These are phyloP conservation scores for Psilocybe cyanescens DNA, from an alignment of 768 basidiomycete species.

Conservation along the genomic window DNA sequence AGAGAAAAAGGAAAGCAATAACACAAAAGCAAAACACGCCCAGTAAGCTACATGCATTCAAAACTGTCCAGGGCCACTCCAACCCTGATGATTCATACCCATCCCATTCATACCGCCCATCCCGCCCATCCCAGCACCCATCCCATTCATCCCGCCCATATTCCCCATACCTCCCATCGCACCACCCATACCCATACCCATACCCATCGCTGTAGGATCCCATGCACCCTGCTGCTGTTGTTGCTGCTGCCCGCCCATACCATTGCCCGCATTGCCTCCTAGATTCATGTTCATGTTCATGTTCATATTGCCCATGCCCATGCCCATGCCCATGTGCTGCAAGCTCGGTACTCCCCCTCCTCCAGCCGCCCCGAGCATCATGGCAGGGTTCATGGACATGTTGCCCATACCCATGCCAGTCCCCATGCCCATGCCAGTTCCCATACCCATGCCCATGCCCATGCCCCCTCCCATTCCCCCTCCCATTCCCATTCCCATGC, in stretches of 20 bases:
- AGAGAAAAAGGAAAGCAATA: neutral
- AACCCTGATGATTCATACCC: neutral
- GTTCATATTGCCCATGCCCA: constrained; percentile 1
- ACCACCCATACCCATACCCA: neutral
- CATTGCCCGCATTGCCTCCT: neutral
- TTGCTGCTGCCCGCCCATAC: neutral
- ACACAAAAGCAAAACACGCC: neutral
- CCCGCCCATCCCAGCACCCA: neutral
- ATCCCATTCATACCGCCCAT: neutral
- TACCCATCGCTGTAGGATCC: constrained; percentile 1
- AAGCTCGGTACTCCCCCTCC: neutral
- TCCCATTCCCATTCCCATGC: constrained; percentile 7
- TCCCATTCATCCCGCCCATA: neutral
- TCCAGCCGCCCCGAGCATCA: neutral
- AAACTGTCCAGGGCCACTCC: neutral
- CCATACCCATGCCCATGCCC: constrained; percentile 2
- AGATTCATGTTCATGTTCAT: neutral
- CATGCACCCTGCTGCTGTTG: neutral
- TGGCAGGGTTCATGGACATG: constrained; percentile 1
- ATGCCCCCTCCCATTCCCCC: constrained; percentile 2
- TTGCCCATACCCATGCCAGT: constrained; percentile 2
- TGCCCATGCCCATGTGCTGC: neutral
- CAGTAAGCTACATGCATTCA: neutral
- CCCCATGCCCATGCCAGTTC: neutral
- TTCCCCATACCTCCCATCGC: neutral